These are phyloP conservation scores for Macrophomina pseudophaseolina DNA, from an alignment of 2,329 filamentous ascomycete species.

Conservation along the genomic window DNA sequence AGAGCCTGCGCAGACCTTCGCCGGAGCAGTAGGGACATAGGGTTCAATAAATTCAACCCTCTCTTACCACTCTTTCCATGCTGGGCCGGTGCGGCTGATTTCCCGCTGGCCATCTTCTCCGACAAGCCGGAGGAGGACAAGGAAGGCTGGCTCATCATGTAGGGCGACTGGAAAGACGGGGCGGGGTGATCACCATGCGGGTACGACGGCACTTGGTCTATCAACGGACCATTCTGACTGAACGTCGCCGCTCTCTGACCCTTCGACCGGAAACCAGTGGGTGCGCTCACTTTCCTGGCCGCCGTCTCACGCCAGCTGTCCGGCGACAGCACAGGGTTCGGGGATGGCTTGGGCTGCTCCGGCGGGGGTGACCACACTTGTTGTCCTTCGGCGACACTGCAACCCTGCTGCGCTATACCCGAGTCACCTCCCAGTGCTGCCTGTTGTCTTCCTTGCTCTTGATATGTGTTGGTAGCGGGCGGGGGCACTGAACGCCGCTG, in stretches of 20 bases:
- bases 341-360: conserved; percentile 26
- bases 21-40: conserved; percentile 64
- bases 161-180: conserved; percentile 17
- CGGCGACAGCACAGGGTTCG: conserved; percentile 33
- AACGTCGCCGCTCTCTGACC: conserved; percentile 34
- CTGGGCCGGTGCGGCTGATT: conserved; percentile 31
- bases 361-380: conserved; percentile 33
- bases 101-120: conserved; percentile 38
- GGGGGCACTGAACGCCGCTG: conserved; percentile 6
- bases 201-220: conserved; percentile 6
- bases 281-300: conserved; percentile 31
- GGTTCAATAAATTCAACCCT: conserved; percentile 63
- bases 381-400: neutral
- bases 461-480: neutral
- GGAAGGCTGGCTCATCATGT: conserved; percentile 21
- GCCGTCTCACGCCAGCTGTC: conserved; percentile 34
- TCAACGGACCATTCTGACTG: conserved; percentile 28
- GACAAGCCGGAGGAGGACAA: conserved; percentile 33
- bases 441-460: conserved; percentile 12
- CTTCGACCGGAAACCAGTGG: conserved; percentile 39
- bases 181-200: conserved; percentile 28
- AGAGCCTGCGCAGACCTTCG: conserved; percentile 60
- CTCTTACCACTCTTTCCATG: conserved; percentile 51
- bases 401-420: conserved; percentile 28
- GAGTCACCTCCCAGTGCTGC: neutral